Evolutionary conservation across 108 stramenopile genomes (phyloP).

Genomic region (Licmophora abbreviata): DNA sequence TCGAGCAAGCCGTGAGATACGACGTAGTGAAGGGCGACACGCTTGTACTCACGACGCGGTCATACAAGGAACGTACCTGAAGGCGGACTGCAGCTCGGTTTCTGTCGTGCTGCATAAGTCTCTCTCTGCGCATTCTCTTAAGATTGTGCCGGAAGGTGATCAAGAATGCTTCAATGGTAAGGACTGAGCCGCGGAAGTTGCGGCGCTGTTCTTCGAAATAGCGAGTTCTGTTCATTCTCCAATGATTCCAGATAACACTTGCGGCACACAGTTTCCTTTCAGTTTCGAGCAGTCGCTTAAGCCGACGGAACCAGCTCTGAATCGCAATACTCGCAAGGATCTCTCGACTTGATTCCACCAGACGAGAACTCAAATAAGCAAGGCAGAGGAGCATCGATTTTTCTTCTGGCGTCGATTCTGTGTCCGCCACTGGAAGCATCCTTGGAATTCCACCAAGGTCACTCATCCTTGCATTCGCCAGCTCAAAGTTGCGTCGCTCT

Average conservation of each 20-base stretch:
- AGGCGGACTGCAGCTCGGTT: slow-evolving; percentile 11
- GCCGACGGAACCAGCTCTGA: slow-evolving; percentile 41
- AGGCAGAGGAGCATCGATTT: slow-evolving; percentile 73
- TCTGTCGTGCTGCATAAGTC: slow-evolving; percentile 17
- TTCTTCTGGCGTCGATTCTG: slow-evolving; percentile 66
- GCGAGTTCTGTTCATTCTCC: slow-evolving; percentile 25
- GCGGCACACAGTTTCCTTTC: slow-evolving; percentile 34
- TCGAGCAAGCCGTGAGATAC: neutral
- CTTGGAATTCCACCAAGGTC: slow-evolving; percentile 84
- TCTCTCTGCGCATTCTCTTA: slow-evolving; percentile 10
- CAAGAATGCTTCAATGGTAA: slow-evolving; percentile 39
- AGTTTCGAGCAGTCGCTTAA: slow-evolving; percentile 5
- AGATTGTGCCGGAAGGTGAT: slow-evolving; percentile 7
- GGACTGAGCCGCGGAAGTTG: slow-evolving; percentile 32
- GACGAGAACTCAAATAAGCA: slow-evolving; percentile 74
- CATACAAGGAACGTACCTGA: slow-evolving; percentile 8
- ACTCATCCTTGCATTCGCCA: slow-evolving; percentile 41
- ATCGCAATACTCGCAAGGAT: slow-evolving; percentile 51
- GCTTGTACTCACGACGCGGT: slow-evolving; percentile 1
- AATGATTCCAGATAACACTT: slow-evolving; percentile 17
- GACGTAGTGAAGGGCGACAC: neutral
- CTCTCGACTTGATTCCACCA: slow-evolving; percentile 80
- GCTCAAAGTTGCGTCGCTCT: slow-evolving; percentile 52
- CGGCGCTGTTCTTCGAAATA: slow-evolving; percentile 29
- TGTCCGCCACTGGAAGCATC: slow-evolving; percentile 63